A percentile compares a stretch with the other conserved stretches of the same genome.
These are phyloP conservation scores for Raffaelea albimanens DNA, from an alignment of 2,329 filamentous ascomycete species.

Conservation along the genomic window DNA sequence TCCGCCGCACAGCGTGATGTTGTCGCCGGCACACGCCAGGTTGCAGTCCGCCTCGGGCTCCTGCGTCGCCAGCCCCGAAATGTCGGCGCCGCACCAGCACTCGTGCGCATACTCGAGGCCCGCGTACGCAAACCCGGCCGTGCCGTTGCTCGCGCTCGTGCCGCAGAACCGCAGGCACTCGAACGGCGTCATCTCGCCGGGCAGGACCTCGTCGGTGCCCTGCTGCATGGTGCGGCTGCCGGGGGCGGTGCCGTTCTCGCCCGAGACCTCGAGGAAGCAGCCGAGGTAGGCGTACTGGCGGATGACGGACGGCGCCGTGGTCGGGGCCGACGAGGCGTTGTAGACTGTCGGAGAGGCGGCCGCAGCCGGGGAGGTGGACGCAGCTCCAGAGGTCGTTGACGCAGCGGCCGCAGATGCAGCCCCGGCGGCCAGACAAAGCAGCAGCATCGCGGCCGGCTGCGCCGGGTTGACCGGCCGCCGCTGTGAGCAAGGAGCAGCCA, in stretches of 20 bases:
- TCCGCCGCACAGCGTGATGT: slow-evolving; percentile 43
- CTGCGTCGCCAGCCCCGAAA: slow-evolving; percentile 36
- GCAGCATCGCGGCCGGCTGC: no score
- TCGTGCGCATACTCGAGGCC: slow-evolving; percentile 46
- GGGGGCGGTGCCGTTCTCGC: slow-evolving; percentile 26
- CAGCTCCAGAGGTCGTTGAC: not conserved
- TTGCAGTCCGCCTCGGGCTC: slow-evolving; percentile 39
- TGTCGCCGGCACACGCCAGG: slow-evolving; percentile 44
- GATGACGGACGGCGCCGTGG: slow-evolving; percentile 45
- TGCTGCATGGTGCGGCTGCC: slow-evolving; percentile 34
- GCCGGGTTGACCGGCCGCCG: no score
- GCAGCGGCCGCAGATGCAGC: not conserved
- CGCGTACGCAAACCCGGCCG: slow-evolving; percentile 35
- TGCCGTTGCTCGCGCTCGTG: slow-evolving; percentile 16
- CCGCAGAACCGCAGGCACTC: slow-evolving; percentile 42
- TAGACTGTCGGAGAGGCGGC: slow-evolving; percentile 21
- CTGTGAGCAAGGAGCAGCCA: no score
- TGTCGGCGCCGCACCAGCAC: slow-evolving; percentile 47
- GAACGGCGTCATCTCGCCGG: slow-evolving; percentile 40
- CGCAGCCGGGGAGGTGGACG: slow-evolving; percentile 1
- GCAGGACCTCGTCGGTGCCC: slow-evolving; percentile 27
- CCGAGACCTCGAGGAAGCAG: slow-evolving; percentile 50
- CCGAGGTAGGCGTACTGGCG: slow-evolving; percentile 45
- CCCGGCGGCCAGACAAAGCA: no score
- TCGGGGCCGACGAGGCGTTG: slow-evolving; percentile 22